Evolutionary conservation across 495 filamentous ascomycete species (phyloP), one percentile per base, ranked within the genome.

Genomic region (Podospora tetraspora): DNA sequence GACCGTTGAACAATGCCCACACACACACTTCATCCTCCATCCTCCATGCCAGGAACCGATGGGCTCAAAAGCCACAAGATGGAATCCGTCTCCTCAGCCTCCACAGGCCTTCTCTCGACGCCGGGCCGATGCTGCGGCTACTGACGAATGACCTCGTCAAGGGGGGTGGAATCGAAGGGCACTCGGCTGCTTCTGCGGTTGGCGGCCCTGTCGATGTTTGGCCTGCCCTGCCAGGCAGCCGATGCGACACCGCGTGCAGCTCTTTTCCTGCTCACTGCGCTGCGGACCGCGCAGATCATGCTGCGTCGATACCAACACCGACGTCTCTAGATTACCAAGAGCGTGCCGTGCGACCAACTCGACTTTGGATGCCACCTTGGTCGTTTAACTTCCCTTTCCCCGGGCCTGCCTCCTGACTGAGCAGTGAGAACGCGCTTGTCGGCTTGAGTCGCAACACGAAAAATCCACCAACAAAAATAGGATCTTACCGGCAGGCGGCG

Each of bases 401-500:
- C 56, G 57, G 34, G 37, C 16, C 37, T 37, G 32, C 12, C 32
- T 37, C 32, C 32, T 37, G 12, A 52, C 43, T 8, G 43, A n/a
- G n/a, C n/a, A n/a, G n/a, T n/a, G n/a, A 52, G 16, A 52, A 19
- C 43, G 43, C 43, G 43, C 43, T 52, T 52, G 43, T 52, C 43
- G 43, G 43, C 43, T 52, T 52, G 43, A 19, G 43, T 52, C 43
- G 12, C 43, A 57, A 19, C 43, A 30, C 29, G 22, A 57, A 23
- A 59, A 30, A 57, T 23, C 32, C 64, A 58, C 64, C 59, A 60
- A 72, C 70, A 61, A 72, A 72, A 74, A 70, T 72, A 72, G 70
- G 70, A 74, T 74, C 72, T 70, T 64, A 72, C 72, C 60, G 52
- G 66, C 63, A 63, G 62, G 68, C 61, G 68, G 68, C 66, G 68